These are phyloP conservation scores for Moricandia moricandioides DNA, from an alignment of 345 rosid genomes.

Conservation along the genomic window DNA sequence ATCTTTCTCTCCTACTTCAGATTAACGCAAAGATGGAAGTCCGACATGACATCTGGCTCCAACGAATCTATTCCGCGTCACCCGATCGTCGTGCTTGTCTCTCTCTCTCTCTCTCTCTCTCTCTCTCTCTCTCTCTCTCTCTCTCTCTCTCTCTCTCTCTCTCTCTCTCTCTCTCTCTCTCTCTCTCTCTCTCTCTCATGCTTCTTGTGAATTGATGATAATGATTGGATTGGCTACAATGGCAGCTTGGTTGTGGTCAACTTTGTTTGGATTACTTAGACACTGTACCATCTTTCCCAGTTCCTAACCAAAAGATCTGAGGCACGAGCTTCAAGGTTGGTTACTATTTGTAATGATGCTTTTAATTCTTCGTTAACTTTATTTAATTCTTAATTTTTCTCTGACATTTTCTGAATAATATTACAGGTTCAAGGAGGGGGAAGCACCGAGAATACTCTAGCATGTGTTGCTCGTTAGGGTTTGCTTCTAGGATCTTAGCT, in stretches of 20 bases:
- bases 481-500: constrained; percentile 55
- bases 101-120: constrained; percentile 6
- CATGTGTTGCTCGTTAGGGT: constrained; percentile 66
- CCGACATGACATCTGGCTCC: constrained; percentile 50
- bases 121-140: constrained; percentile 7
- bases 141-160: constrained; percentile 8
- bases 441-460: constrained; percentile 57
- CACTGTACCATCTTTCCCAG: constrained; percentile 66
- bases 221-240: neutral
- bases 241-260: constrained; percentile 73
- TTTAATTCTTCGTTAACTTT: constrained; percentile 19
- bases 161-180: neutral
- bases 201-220: neutral
- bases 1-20: neutral
- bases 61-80: constrained; percentile 1
- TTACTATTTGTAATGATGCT: neutral
- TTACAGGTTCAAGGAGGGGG: constrained; percentile 76
- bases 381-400: neutral
- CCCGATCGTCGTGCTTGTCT: constrained; percentile 34
- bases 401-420: neutral
- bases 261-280: constrained; percentile 71
- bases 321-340: constrained; percentile 61
- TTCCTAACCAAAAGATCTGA: constrained; percentile 80
- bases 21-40: neutral
- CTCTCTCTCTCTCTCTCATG: constrained; percentile 4